phyloP scores from a whole-genome alignment of 1,284 basidiomycete species.

The Ganoderma lingzhi region DNA sequence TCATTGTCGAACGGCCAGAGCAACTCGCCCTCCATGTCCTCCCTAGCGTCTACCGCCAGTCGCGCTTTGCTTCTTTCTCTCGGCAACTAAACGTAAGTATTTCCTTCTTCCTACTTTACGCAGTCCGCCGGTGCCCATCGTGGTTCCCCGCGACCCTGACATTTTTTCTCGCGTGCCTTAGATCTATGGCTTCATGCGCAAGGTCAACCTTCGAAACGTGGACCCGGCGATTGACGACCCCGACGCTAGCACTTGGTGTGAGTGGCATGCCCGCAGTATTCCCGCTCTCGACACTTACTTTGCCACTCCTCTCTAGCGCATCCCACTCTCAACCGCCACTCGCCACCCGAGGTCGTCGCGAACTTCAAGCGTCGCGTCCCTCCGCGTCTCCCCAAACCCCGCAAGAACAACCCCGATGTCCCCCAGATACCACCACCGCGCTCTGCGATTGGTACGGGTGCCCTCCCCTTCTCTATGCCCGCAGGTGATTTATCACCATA shows the following conservation, averaged over 20 bases:
- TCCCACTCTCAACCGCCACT: conserved; percentile 87
- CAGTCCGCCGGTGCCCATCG: conserved; percentile 23
- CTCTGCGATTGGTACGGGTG: conserved; percentile 71
- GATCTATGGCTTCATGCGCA: conserved; percentile 97
- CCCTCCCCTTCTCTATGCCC: conserved; percentile 67
- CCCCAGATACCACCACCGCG: conserved; percentile 73
- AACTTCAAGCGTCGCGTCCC: conserved; percentile 93
- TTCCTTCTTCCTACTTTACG: conserved; percentile 37
- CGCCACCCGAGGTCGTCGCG: conserved; percentile 84
- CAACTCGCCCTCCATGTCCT: conserved; percentile 90
- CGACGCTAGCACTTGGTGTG: conserved; percentile 94
- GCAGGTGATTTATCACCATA: conserved; percentile 51
- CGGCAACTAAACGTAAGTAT: conserved; percentile 88
- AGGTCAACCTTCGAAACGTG: conserved; percentile 90
- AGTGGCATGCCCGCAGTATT: conserved; percentile 45
- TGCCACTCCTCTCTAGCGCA: conserved; percentile 63
- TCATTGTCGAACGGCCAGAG: conserved; percentile 91
- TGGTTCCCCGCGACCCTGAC: conserved; percentile 42
- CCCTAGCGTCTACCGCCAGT: conserved; percentile 90
- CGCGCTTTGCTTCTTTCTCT: conserved; percentile 92
- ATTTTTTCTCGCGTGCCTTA: conserved; percentile 32
- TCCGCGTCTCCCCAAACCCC: conserved; percentile 85
- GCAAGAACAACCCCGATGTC: conserved; percentile 75
- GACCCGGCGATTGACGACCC: conserved; percentile 92
- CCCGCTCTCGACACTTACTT: conserved; percentile 20